These are phyloP conservation scores for Hymenoscyphus linearis DNA, from an alignment of 2,329 filamentous ascomycete species.

Conservation along the genomic window DNA sequence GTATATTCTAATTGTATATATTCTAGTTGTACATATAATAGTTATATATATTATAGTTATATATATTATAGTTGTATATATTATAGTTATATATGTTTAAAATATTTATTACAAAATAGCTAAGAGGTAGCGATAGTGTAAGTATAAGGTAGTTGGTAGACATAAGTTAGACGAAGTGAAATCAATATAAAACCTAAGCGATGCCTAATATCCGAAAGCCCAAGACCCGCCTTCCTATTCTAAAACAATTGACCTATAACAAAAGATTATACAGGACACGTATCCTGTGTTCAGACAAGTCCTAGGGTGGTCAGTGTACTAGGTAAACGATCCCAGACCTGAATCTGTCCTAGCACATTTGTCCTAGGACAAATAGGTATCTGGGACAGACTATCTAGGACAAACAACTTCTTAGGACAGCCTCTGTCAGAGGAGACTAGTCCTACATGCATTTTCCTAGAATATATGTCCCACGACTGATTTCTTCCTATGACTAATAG, in stretches of 20 bases:
- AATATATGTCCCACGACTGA: background rate
- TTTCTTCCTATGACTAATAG: background rate
- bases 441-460: background rate
- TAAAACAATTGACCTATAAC: background rate
- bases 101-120: no score
- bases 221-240: background rate
- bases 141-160: no score
- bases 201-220: background rate
- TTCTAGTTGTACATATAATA: no score
- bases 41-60: no score
- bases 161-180: no score
- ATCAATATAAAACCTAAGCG: no score
- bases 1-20: no score
- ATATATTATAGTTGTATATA: no score
- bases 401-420: background rate
- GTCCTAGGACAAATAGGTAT: background rate
- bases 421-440: background rate
- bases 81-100: no score
- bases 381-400: background rate
- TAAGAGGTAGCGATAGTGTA: no score
- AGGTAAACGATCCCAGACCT: background rate
- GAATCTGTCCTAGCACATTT: background rate
- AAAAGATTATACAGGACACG: background rate
- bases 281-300: background rate
- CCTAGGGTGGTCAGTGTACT: background rate